These are phyloP conservation scores for Mycena chlorophos DNA, from an alignment of 768 basidiomycete species.

Conservation along the genomic window DNA sequence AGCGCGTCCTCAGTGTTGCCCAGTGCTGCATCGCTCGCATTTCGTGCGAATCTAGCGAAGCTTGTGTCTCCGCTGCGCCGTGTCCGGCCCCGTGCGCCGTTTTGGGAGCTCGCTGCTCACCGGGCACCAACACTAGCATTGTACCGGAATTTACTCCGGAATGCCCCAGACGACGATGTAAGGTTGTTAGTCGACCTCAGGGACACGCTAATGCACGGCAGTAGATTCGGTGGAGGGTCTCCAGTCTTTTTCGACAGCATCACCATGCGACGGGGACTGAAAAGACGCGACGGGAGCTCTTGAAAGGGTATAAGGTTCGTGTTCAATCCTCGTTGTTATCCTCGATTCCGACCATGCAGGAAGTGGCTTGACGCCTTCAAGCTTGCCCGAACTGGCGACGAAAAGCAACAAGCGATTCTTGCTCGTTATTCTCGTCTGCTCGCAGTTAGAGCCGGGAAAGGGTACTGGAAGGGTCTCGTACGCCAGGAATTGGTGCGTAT, in stretches of 20 bases:
- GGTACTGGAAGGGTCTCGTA: constrained; percentile 46
- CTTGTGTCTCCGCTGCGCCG: constrained; percentile 60
- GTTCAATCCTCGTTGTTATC: neutral
- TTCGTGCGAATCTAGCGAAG: constrained; percentile 52
- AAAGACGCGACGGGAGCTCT: constrained; percentile 46
- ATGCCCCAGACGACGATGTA: constrained; percentile 58
- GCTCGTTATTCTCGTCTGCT: constrained; percentile 62
- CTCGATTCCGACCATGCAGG: neutral
- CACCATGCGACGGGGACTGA: constrained; percentile 54
- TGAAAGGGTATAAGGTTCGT: constrained; percentile 58
- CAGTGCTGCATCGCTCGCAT: constrained; percentile 39
- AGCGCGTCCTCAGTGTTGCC: neutral
- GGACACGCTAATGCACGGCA: constrained; percentile 3
- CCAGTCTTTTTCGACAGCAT: constrained; percentile 53
- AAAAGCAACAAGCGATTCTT: constrained; percentile 45
- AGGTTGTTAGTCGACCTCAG: constrained; percentile 21
- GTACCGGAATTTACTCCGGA: constrained; percentile 66
- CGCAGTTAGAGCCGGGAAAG: constrained; percentile 48
- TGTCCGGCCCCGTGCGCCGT: constrained; percentile 60
- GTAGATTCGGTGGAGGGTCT: constrained; percentile 61
- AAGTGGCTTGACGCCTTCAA: constrained; percentile 65
- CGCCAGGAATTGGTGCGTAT: constrained; percentile 53
- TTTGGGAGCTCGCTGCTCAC: constrained; percentile 71
- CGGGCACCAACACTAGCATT: constrained; percentile 69
- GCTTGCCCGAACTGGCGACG: constrained; percentile 55